Percentiles rank a stretch among this genome's conserved stretches.
Evolutionary conservation across 1,284 basidiomycete species (phyloP).

Genomic region (Pterulicium gracile): DNA sequence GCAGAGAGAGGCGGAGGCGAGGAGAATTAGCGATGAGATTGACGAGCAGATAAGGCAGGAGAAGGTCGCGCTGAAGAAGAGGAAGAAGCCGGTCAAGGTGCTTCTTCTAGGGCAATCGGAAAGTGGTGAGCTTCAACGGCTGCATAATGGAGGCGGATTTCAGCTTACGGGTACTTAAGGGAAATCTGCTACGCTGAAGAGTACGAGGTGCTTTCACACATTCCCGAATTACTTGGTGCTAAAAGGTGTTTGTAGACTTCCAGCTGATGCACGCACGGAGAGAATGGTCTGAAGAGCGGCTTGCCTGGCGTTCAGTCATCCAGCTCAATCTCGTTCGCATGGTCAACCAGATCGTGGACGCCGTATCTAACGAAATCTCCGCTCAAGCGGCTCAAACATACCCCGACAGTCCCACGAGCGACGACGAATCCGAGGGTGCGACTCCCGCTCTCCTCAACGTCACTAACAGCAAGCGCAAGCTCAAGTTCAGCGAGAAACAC

Average conservation of each 20-base stretch:
- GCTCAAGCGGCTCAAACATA: slow-evolving; percentile 20
- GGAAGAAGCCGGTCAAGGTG: slow-evolving; percentile 45
- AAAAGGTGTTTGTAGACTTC: slow-evolving; percentile 39
- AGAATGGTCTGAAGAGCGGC: slow-evolving; percentile 57
- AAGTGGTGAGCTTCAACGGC: not conserved
- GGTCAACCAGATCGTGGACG: slow-evolving; percentile 46
- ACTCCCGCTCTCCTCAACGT: slow-evolving; percentile 14
- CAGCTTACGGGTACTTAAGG: no score
- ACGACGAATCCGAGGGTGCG: slow-evolving; percentile 26
- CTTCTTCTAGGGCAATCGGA: slow-evolving; percentile 35
- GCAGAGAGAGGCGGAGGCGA: slow-evolving; percentile 46
- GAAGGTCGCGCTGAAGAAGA: slow-evolving; percentile 39
- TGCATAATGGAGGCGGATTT: no score
- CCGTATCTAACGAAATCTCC: slow-evolving; percentile 43
- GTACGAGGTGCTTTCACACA: slow-evolving; percentile 15
- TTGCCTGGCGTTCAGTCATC: slow-evolving; percentile 64
- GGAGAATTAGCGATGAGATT: slow-evolving; percentile 50
- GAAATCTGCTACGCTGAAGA: slow-evolving; percentile 32
- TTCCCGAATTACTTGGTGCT: not conserved
- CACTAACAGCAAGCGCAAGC: slow-evolving; percentile 22
- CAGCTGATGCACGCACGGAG: slow-evolving; percentile 55
- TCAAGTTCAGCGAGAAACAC: slow-evolving; percentile 51
- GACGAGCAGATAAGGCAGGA: slow-evolving; percentile 55
- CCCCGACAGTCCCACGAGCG: slow-evolving; percentile 15
- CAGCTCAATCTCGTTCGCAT: slow-evolving; percentile 68